Base-by-base conservation (phyloP, 208 protist genomes). In the Novymonas esmeraldas region DNA sequence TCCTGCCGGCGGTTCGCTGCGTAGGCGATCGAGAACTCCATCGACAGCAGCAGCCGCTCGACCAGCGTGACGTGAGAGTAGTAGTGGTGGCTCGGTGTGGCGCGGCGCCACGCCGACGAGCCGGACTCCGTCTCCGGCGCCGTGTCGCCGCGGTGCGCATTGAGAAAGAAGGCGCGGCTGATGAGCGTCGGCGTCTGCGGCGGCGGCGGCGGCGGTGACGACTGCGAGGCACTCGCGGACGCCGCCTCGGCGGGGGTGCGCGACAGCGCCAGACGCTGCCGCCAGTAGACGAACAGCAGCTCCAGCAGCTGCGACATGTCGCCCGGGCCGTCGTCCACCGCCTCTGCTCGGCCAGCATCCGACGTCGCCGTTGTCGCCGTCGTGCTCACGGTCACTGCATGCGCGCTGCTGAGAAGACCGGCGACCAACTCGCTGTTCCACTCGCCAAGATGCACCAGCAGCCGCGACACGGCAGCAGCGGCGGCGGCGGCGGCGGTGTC, bases 11-110 rank as follows among this genome's bases (percentile, higher is more conserved):
- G 29, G n/a, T 24, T 48, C 14, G 28, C 31, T n/a, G 24, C 34
- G 36, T 72, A 72, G 28, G 45, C 45, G 34, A 72, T 44, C 38
- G 65, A 57, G 38, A 72, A 72, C 36, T 63, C 65, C 14, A 72
- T 64, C 9, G 65, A 64, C n/a, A 64, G 38, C 22, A 72, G 46
- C 18, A 72, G 65, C 28, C 64, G 65, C 38, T 72, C 65, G 18
- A 72, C 48, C n/a, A 72, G 26, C 3, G 34, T 22, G 4, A 31
- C 65, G 26, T 55, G 10, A 2, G 49, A 64, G 56, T 57, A 38
- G 36, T 63, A 45, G 49, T 54, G 44, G 29, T 1, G 28, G 26
- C n/a, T 24, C 9, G 41, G 22, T 33, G 10, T 6, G 13, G 14
- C 39, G 56, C 31, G 24, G 24, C 39, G 56, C 36, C 20, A 20